Evolutionary conservation across 2,329 filamentous ascomycete species (phyloP).

Genomic region (Shiraia sp.): DNA sequence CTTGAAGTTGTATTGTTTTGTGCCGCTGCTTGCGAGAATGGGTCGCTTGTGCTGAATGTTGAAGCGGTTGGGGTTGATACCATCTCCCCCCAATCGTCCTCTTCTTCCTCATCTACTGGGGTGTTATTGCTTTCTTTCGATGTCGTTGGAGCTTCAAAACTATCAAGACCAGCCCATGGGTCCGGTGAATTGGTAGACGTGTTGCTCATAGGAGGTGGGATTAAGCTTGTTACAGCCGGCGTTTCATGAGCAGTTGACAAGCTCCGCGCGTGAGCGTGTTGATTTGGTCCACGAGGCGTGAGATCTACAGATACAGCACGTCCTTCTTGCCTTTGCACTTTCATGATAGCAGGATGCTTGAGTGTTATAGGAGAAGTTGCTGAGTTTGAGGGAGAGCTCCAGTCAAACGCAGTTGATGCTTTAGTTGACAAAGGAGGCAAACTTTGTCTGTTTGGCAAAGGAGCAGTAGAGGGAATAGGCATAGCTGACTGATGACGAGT

Average conservation of each 20-base stretch:
- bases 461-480: constrained; percentile 16
- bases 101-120: constrained; percentile 19
- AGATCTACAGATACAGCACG: constrained; percentile 27
- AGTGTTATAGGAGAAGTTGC: constrained; percentile 20
- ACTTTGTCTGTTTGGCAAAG: constrained; percentile 18
- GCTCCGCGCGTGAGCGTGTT: constrained; percentile 18
- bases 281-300: constrained; percentile 10
- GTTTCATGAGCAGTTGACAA: constrained; percentile 18
- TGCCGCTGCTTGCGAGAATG: constrained; percentile 12
- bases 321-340: constrained; percentile 21
- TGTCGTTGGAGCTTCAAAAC: constrained; percentile 14
- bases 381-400: constrained; percentile 34
- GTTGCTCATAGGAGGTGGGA: constrained; percentile 9
- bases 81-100: constrained; percentile 48
- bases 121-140: constrained; percentile 4
- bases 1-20: constrained; percentile 13
- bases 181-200: constrained; percentile 10
- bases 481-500: constrained; percentile 29
- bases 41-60: constrained; percentile 17
- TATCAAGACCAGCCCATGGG: constrained; percentile 19
- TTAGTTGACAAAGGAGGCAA: constrained; percentile 25
- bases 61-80: constrained; percentile 39
- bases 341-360: constrained; percentile 17
- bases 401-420: constrained; percentile 36
- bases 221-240: constrained; percentile 14